Evolutionary conservation across 2,329 filamentous ascomycete genomes (phyloP).

Genomic region (Colletotrichum horii): DNA sequence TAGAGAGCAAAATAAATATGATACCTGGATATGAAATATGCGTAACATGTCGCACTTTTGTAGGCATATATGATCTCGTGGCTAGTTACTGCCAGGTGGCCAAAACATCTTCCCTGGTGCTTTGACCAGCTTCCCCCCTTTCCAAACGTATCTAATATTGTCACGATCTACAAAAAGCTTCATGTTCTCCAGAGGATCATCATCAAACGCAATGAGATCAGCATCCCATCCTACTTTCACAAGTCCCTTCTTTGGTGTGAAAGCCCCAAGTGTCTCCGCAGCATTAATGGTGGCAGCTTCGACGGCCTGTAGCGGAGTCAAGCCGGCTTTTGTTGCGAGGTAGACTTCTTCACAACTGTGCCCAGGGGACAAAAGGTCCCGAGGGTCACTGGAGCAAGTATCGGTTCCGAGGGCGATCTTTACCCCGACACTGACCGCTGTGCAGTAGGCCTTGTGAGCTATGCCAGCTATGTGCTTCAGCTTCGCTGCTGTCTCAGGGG

Average conservation of each 20-base stretch:
- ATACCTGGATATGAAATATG: background rate
- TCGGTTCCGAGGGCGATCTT: background rate
- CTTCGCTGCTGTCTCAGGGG: background rate
- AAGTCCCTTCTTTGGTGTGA: conserved; percentile 48
- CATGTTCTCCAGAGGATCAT: background rate
- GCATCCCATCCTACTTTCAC: conserved; percentile 29
- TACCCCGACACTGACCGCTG: background rate
- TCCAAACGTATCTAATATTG: background rate
- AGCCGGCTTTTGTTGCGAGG: conserved; percentile 35
- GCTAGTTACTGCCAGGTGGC: background rate
- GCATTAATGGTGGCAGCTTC: conserved; percentile 52
- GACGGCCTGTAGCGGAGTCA: conserved; percentile 54
- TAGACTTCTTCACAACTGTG: background rate
- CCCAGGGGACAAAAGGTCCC: background rate
- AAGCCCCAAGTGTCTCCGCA: conserved; percentile 47
- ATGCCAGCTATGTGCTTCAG: background rate
- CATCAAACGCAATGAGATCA: background rate
- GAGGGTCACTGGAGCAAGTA: background rate
- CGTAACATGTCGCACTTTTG: background rate
- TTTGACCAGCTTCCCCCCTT: background rate
- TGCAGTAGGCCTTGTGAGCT: background rate
- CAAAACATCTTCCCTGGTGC: background rate
- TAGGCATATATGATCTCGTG: background rate
- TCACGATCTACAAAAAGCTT: background rate
- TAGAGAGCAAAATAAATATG: background rate